Base-by-base conservation (phyloP, 331 rosid species). In the Quercus tomentella region DNA sequence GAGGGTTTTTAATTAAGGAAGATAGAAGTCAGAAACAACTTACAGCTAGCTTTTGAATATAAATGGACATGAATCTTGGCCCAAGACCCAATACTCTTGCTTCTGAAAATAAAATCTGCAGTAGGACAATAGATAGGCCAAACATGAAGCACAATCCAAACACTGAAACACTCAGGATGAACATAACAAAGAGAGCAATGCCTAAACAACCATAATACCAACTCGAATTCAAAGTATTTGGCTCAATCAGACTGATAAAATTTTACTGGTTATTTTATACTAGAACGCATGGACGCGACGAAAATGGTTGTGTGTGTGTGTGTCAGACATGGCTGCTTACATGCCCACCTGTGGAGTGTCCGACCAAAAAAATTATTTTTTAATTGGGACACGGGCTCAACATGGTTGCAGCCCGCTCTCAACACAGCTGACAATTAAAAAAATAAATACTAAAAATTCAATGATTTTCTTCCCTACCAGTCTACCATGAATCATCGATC, bases 61-160 rank as follows among this genome's bases (percentile, higher is more conserved):
- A 93, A 75, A 96, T 77, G 77, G 98, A 89, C 99, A 96, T 91
- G 87, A 96, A 96, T 83, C 83, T 89, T 21, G 99, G 97, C 80
- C 99, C 99, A 26, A 91, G 83, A 60, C 97, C 94, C 89, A 96
- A 20, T 75, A 96, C 82, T 88, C 98, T 89, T 72, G 99, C 99
- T 82, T 91, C 90, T 58, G 99, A 90, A 17, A 90, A 70, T 26
- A 90, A 79, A 63, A 88, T 82, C 99, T 96, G 97, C 86, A 85
- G 18, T 49, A 49, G 49, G 49, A 70, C 28, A 65, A 56, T 49
- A 66, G 25, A 60, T 7, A 77, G 15, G 6, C 76, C 33, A 74
- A 76, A 69, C 35, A 62, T 52, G 55, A 83, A 76, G 74, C 79
- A 82, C 49, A 2, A 33, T 41, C 62, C 45, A 60, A 54, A 52